Evolutionary conservation across 345 rosid species (phyloP), one percentile per base, ranked within the genome.

Genomic region (Eucalyptus victrix): DNA sequence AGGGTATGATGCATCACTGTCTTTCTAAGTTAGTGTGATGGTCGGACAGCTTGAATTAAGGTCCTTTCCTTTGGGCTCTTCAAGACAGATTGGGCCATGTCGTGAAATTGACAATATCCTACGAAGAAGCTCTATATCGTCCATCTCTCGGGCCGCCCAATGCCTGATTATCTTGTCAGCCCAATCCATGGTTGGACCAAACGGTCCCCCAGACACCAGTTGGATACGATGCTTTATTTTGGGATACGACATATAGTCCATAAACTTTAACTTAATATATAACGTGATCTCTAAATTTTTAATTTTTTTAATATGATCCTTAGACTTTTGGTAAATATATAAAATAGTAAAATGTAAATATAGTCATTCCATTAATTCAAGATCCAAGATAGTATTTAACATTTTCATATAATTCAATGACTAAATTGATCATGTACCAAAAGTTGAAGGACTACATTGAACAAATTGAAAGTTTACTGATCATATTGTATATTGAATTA

Each of bases 231-330:
- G 42, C 42, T 6, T 28, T 28, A 28, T 1, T 28, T 62, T 62
- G 62, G 30, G 30, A 56, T 10, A 24, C 13, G 0, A 53, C 2
- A 3, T 19, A 21, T 2, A 1, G 1, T 53, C 10, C 26, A 4
- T 53, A 53, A 53, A 53, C 26, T 53, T 53, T 53, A 53, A 53
- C 11, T 8, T 53, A 21, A 53, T 53, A 19, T 19, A 53, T 19
- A 53, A 19, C 0, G 2, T 4, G 26, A 53, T 19, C 2, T 53
- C 11, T 53, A 19, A 19, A 53, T 53, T 53, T 53, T 19, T 7
- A 19, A 19, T 51, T 7, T 51, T 16, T 18, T 51, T 18, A 51
- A 51, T 51, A 51, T 51, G 2, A 51, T 53, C 58, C 10, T 53
- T 53, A 53, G 1, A 53, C 0, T 53, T 8, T 53, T 53, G 26